phyloP scores from a whole-genome alignment of 2,329 filamentous ascomycete species.

The Hymenoscyphus infarciens region DNA sequence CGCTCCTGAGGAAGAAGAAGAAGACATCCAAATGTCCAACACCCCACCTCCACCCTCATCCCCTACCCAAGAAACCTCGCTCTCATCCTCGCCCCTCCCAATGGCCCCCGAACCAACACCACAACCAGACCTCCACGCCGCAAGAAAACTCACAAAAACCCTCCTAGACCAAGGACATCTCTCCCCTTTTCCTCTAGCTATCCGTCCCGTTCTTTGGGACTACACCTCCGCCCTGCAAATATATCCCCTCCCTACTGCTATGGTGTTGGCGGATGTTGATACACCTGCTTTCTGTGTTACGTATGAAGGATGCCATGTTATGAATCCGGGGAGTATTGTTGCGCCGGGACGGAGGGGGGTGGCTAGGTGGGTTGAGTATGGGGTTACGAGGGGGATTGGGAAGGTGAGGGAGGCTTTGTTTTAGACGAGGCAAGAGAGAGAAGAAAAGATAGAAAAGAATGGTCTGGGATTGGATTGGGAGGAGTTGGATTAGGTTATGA shows the following conservation, averaged over 20 bases:
- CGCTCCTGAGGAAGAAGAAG: constrained; percentile 35
- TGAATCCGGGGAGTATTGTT: constrained; percentile 83
- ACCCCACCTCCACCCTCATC: constrained; percentile 14
- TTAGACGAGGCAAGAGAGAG: constrained; percentile 15
- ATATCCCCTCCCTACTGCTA: constrained; percentile 81
- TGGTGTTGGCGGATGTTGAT: constrained; percentile 80
- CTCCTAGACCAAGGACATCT: constrained; percentile 87
- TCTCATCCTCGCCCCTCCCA: constrained; percentile 3
- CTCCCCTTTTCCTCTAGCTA: constrained; percentile 76
- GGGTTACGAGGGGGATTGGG: constrained; percentile 42
- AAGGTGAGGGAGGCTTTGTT: constrained; percentile 33
- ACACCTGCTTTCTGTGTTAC: constrained; percentile 80
- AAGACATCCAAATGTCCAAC: constrained; percentile 28
- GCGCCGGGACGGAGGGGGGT: constrained; percentile 64
- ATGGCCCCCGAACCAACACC: neutral
- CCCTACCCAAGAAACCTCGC: constrained; percentile 5
- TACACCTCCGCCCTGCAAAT: constrained; percentile 71
- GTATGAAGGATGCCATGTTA: constrained; percentile 92
- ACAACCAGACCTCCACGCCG: constrained; percentile 45
- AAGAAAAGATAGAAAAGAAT: too few relatives aligned
- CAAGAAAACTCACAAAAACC: constrained; percentile 82
- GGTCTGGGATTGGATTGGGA: neutral
- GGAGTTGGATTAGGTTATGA: neutral
- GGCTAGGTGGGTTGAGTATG: constrained; percentile 86
- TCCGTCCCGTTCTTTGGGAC: constrained; percentile 87